These are phyloP conservation scores for Eutrema salsugineum DNA, from an alignment of 441 rosid genomes.

Conservation along the genomic window DNA sequence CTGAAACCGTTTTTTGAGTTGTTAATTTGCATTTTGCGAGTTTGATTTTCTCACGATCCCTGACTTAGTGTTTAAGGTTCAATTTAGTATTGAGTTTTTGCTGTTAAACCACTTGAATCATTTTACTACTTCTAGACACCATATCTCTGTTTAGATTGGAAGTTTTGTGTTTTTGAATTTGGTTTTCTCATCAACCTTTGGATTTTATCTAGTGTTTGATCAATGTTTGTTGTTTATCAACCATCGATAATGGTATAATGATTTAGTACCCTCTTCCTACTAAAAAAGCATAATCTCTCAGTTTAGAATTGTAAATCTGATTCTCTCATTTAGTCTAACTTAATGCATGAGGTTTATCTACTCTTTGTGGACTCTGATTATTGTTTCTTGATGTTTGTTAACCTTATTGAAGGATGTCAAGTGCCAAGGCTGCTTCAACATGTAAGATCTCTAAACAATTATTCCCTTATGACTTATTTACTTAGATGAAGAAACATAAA, in stretches of 20 bases:
- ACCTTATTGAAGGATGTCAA: slow-evolving; percentile 51
- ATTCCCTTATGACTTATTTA: not conserved
- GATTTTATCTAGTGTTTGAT: not conserved
- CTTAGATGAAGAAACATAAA: not conserved
- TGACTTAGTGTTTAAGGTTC: not conserved
- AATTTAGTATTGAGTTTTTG: no score
- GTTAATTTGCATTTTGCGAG: no score
- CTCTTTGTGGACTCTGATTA: not conserved
- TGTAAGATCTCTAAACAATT: slow-evolving; percentile 29
- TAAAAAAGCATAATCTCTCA: no score
- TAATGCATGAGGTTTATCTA: not conserved
- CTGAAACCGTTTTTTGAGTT: not conserved
- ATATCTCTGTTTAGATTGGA: no score
- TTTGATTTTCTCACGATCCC: no score
- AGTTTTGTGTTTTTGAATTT: not conserved
- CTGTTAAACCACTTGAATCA: no score
- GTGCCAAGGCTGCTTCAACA: slow-evolving; percentile 72
- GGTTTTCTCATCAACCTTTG: not conserved
- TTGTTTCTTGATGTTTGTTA: not conserved
- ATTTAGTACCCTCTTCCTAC: no score
- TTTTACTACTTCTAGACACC: no score
- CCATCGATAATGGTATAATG: not conserved
- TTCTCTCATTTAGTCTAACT: not conserved
- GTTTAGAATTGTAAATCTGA: not conserved
- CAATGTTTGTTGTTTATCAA: not conserved